Base-by-base conservation (phyloP, 2,329 filamentous ascomycete species). In the Ophiocordyceps camponoti-saundersi region DNA sequence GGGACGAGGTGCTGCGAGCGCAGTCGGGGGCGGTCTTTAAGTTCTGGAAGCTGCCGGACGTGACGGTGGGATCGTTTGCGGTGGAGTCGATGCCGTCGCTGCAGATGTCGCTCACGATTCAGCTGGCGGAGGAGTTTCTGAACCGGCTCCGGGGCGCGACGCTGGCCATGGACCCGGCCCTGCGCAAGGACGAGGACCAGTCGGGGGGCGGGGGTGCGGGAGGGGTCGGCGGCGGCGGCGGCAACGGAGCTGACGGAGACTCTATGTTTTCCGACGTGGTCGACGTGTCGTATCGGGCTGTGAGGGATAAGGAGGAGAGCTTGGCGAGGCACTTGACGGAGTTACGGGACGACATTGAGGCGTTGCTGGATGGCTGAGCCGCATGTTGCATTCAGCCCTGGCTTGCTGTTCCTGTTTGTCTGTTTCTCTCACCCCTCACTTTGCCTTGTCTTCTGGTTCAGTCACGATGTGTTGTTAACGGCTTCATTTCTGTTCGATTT, bases 111-210 rank as follows among this genome's bases (percentile, higher is more conserved):
- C 56, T 68, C 20, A 65, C 65, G 3, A 57, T 67, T 29, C 63
- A 66, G 49, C 54, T 68, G n/a, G 65, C 61, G 6, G 63, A 66
- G 48, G 63, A 66, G 51, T 65, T 67, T 41, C 55, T 68, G 15
- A 54, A 52, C 29, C 57, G 61, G 29, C 59, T 67, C 22, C 57
- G 62, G 32, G 51, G 53, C 7, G 57, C 59, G n/a, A 61, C 62
- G 1, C 53, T 51, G 29, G 45, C 54, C 44, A 39, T 65, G 49
- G 60, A 59, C 48, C 46, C 55, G 26, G 49, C 49, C 2, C 30
- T 52, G 16, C 47, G 48, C 41, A 52, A 49, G 46, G 53, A 51
- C 15, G 26, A 45, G 6, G 36, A 44, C 15, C 45, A 49, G 20
- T 26, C 32, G 32, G 3, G 18, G 22, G 18, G 23, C 23, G 23